Evolutionary conservation across 2,329 filamentous ascomycete species (phyloP), one percentile per base, ranked within the genome.

Genomic region (Diplocarpon mali): DNA sequence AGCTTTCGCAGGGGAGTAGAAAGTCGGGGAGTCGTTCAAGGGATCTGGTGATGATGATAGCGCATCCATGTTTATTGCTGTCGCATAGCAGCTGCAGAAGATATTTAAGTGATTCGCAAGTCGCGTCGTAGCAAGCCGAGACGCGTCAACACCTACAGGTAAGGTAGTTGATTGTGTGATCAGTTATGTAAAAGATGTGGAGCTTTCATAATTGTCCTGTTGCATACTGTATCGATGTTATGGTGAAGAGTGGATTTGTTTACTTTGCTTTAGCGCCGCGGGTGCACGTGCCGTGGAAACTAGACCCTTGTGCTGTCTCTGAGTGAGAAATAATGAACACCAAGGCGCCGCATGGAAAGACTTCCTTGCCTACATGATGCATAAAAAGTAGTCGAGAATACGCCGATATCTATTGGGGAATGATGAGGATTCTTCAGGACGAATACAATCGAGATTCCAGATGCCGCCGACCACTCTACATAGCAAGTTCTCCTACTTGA

Each of bases 1-100:
- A 40, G 56, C 30, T 46, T 59, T 61, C 30, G 52, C 35, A 20
- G 57, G 54, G 12, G 56, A 55, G 12, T 54, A 47, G 35, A 53
- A 59, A 10, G 53, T 50, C 34, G 49, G 47, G 40, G 54, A 49
- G 40, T 60, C 55, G 38, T 57, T 60, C 42, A 63, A 54, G n/a
- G 60, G 60, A 52, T 63, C 60, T 31, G 60, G 60, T 14, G 60
- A 63, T 27, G 60, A 63, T 36, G 53, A 44, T 38, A 53, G 49
- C 32, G 53, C 50, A 29, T 50, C 45, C 51, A 53, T 55, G 40
- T 50, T 53, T 47, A 47, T 40, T 43, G 30, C 27, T 46, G 40
- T 46, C 35, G 41, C 40, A 47, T 44, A 7, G 20, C 29, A 40
- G 35, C 35, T 52, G 32, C n/a, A 16, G 15, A 9, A 13, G 14